Percentiles rank a stretch among this genome's conserved stretches.
phyloP scores from a whole-genome alignment of 2,329 filamentous ascomycete genomes.

The Colletotrichum sp. region DNA sequence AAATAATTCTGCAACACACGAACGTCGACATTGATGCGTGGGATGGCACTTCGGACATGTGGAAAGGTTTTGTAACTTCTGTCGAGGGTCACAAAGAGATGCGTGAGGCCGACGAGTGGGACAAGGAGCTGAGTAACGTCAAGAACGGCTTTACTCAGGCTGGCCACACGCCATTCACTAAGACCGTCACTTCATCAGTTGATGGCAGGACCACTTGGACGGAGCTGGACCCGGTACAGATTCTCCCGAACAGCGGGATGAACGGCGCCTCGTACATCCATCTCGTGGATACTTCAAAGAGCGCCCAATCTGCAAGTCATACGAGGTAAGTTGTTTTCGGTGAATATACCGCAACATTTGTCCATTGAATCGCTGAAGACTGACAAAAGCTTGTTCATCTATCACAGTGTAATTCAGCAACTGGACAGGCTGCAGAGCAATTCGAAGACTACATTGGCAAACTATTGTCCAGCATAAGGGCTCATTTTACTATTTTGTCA shows the following conservation, averaged over 20 bases:
- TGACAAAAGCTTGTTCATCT: not conserved
- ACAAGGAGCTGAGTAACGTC: not conserved
- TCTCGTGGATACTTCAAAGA: not conserved
- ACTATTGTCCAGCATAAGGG: not conserved
- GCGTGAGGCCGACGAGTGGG: not conserved
- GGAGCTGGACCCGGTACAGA: not conserved
- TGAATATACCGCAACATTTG: not conserved
- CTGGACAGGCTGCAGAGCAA: not conserved
- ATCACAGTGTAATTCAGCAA: not conserved
- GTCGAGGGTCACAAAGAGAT: not conserved
- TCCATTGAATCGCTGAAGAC: not conserved
- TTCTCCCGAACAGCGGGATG: not conserved
- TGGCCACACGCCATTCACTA: not conserved
- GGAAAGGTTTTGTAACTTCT: not conserved
- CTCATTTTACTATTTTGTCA: accelerated
- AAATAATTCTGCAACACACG: not conserved
- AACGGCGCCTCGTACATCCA: not conserved
- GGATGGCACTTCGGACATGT: not conserved
- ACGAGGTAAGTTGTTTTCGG: not conserved
- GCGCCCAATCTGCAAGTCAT: not conserved
- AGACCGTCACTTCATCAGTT: not conserved
- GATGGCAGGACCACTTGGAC: not conserved
- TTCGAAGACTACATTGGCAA: not conserved
- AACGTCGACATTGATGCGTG: not conserved
- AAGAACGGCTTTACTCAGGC: not conserved